phyloP scores from a whole-genome alignment of 2,329 filamentous ascomycete genomes.

The Gaeumannomyces sp. region DNA sequence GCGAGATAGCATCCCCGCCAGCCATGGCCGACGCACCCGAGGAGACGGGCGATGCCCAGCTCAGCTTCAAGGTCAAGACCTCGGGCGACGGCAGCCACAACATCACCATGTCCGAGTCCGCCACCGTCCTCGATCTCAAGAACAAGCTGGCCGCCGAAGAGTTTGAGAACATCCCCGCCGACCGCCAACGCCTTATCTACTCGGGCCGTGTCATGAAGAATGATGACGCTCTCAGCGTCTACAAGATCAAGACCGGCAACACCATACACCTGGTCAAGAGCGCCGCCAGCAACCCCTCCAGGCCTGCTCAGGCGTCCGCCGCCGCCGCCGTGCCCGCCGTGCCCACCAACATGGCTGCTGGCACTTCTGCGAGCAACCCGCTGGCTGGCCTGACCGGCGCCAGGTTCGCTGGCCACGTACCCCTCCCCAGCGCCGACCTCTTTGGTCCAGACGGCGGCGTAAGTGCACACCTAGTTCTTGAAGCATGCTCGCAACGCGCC shows the following conservation, averaged over 20 bases:
- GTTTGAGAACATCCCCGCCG: constrained; percentile 78
- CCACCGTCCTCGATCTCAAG: constrained; percentile 81
- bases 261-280: constrained; percentile 96
- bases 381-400: constrained; percentile 87
- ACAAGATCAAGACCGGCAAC: constrained; percentile 95
- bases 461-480: constrained; percentile 34
- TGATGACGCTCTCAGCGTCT: constrained; percentile 72
- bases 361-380: constrained; percentile 73
- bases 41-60: constrained; percentile 59
- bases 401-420: constrained; percentile 85
- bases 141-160: constrained; percentile 74
- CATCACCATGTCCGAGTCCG: constrained; percentile 71
- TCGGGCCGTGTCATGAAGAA: constrained; percentile 97
- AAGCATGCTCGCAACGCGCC: not conserved
- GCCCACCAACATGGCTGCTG: constrained; percentile 72
- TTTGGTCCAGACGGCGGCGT: constrained; percentile 94
- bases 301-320: constrained; percentile 37
- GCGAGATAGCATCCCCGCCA: not conserved
- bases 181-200: constrained; percentile 93
- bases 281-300: constrained; percentile 72
- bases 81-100: constrained; percentile 82
- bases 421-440: constrained; percentile 77
- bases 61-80: constrained; percentile 98
- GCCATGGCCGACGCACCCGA: constrained; percentile 61
- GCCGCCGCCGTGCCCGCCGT: constrained; percentile 52